Evolutionary conservation across 2,329 filamentous ascomycete genomes (phyloP).

Genomic region (Onygenales sp.): DNA sequence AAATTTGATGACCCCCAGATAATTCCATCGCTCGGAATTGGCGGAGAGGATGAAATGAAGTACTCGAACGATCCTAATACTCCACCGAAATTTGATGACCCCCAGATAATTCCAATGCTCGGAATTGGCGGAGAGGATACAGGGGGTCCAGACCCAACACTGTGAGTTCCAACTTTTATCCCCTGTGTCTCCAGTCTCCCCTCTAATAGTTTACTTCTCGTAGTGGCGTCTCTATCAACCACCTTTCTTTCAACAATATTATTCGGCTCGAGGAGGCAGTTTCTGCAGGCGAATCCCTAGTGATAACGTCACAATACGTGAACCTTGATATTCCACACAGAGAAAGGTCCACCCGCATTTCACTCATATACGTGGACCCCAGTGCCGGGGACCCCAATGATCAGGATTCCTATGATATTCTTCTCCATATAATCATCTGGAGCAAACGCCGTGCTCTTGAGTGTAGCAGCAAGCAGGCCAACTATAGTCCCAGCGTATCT

Average conservation of each 20-base stretch:
- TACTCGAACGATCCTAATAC: background rate
- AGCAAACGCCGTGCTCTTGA: background rate
- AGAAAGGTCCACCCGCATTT: background rate
- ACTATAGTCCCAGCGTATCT: background rate
- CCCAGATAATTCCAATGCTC: background rate
- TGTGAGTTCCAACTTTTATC: background rate
- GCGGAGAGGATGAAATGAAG: background rate
- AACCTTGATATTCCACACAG: background rate
- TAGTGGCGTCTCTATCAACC: background rate
- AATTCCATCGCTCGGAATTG: background rate
- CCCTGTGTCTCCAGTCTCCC: background rate
- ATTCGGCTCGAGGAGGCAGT: background rate
- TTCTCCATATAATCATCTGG: background rate
- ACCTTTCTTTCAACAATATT: background rate
- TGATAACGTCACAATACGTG: background rate
- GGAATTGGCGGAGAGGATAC: background rate
- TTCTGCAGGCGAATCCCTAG: background rate
- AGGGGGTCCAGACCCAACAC: background rate
- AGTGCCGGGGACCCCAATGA: background rate
- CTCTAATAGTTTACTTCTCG: background rate
- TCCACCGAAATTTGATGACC: background rate
- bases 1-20: background rate
- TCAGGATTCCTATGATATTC: background rate
- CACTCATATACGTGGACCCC: background rate
- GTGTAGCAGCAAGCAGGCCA: background rate